Conservation (phyloP, 1,284 basidiomycete species). For the Leccinum cinnamomeum region DNA sequence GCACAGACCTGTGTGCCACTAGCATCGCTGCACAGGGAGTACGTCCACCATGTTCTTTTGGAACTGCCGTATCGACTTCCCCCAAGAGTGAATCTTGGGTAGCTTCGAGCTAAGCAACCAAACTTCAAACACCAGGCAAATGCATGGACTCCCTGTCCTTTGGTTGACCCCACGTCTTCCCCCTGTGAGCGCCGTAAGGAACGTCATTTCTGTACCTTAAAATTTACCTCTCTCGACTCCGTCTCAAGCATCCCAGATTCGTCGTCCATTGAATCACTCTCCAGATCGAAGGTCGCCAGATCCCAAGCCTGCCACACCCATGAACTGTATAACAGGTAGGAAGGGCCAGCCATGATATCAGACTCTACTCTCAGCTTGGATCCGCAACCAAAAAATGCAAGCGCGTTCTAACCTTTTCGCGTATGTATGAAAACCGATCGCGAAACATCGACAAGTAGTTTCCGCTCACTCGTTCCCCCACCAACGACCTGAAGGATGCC, state of each 20-base stretch:
- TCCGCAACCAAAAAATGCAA: slow-evolving; percentile 1
- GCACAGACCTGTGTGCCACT: background rate
- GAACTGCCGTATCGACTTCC: slow-evolving; percentile 2
- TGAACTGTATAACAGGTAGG: slow-evolving; percentile 1
- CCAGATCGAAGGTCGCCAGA: slow-evolving; percentile 6
- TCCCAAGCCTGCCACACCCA: slow-evolving; percentile 6
- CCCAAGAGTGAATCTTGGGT: background rate
- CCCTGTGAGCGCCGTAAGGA: slow-evolving; percentile 8
- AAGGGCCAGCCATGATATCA: background rate
- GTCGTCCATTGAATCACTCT: slow-evolving; percentile 1
- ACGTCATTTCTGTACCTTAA: slow-evolving; percentile 9
- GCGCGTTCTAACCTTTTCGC: slow-evolving; percentile 8
- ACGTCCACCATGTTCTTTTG: slow-evolving; percentile 1
- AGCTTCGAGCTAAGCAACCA: background rate
- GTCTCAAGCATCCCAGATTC: slow-evolving; percentile 9
- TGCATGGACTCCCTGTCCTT: background rate
- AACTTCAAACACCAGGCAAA: background rate
- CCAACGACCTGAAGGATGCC: slow-evolving; percentile 6
- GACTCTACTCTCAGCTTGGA: slow-evolving; percentile 1
- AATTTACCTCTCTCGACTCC: slow-evolving; percentile 6
- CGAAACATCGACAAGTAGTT: background rate
- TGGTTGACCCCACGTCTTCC: background rate
- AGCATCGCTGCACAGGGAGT: background rate
- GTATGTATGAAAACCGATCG: slow-evolving; percentile 3
- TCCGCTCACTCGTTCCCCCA: background rate